These are phyloP conservation scores for Cordyceps farinosa DNA, from an alignment of 2,329 filamentous ascomycete genomes.

Conservation along the genomic window DNA sequence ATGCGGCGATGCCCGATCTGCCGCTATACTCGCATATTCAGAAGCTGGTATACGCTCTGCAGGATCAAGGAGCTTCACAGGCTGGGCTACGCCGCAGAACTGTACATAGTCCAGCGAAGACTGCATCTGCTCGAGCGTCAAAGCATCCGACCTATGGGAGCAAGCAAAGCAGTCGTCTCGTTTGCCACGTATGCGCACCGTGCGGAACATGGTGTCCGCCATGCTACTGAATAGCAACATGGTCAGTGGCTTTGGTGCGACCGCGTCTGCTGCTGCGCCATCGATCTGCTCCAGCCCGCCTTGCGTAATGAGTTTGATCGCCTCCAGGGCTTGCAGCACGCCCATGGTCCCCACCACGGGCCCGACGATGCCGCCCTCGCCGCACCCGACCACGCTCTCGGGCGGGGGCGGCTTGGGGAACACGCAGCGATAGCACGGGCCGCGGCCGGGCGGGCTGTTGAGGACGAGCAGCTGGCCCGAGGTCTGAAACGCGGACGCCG, in stretches of 20 bases:
- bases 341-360: conserved; percentile 94
- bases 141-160: conserved; percentile 51
- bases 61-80: conserved; percentile 53
- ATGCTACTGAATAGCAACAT: conserved; percentile 49
- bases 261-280: conserved; percentile 18
- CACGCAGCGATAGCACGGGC: conserved; percentile 90
- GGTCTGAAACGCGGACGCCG: conserved; percentile 81
- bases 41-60: conserved; percentile 65
- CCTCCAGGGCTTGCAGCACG: conserved; percentile 83
- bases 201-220: conserved; percentile 58
- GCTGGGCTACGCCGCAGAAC: conserved; percentile 69
- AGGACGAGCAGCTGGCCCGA: conserved; percentile 89
- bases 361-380: conserved; percentile 88
- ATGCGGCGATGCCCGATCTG: conserved; percentile 34
- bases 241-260: conserved; percentile 26
- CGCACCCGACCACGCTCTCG: conserved; percentile 78
- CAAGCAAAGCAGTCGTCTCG: conserved; percentile 74
- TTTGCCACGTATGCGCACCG: conserved; percentile 67
- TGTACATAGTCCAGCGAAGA: conserved; percentile 74
- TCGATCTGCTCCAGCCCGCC: conserved; percentile 24
- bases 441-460: conserved; percentile 71
- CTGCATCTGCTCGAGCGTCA: conserved; percentile 61
- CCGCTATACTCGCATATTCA: conserved; percentile 48
- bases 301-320: conserved; percentile 72
- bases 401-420: conserved; percentile 85